phyloP scores from a whole-genome alignment of 306 rosid genomes.

The Hippophae rhamnoides region DNA sequence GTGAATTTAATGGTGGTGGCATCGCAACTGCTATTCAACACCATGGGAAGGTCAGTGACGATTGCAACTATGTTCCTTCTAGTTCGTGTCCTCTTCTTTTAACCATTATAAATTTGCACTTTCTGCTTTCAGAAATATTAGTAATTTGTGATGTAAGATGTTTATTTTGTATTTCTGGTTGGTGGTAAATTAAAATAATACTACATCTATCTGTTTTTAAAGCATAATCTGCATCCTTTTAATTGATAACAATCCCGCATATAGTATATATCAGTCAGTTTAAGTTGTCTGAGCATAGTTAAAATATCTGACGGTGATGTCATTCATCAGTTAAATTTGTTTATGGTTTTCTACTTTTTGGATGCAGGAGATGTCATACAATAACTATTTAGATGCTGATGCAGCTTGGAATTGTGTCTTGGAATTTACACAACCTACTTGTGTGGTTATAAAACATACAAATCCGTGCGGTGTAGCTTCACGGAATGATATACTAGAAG shows the following conservation, averaged over 20 bases:
- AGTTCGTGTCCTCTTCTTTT: neutral
- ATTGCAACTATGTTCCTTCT: slow-evolving; percentile 10
- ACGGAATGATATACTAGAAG: slow-evolving; percentile 80
- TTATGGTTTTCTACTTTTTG: slow-evolving; percentile 6
- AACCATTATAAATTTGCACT: no score
- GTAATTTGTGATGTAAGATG: no score
- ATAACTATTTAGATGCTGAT: slow-evolving; percentile 91
- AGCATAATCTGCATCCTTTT: no score
- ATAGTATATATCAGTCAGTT: no score
- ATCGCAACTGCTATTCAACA: slow-evolving; percentile 88
- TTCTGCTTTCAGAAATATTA: no score
- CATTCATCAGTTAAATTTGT: neutral
- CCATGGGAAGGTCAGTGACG: slow-evolving; percentile 68
- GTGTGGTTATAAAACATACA: slow-evolving; percentile 87
- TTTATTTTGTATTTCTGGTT: no score
- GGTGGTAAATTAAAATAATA: no score
- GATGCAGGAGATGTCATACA: slow-evolving; percentile 86
- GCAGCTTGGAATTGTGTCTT: slow-evolving; percentile 96
- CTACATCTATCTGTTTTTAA: no score
- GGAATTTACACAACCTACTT: slow-evolving; percentile 65
- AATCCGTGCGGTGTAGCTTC: slow-evolving; percentile 97
- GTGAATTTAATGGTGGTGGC: slow-evolving; percentile 79
- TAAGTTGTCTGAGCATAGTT: no score
- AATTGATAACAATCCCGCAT: no score
- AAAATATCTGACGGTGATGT: neutral